phyloP scores from a whole-genome alignment of 75 land plant species.

The Ceratopteris richardii region DNA sequence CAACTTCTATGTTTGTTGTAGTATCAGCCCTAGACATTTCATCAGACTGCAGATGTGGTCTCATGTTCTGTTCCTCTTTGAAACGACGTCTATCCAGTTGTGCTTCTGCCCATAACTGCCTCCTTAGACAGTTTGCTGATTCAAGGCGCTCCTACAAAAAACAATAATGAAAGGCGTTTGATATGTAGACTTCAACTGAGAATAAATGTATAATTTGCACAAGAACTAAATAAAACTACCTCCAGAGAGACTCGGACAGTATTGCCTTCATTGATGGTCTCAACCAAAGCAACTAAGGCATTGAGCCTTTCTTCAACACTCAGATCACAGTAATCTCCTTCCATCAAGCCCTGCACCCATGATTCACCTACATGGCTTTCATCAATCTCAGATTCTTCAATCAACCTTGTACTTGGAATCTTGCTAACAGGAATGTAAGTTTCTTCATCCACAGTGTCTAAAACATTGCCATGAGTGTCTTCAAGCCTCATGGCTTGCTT shows the following conservation, averaged over 20 bases:
- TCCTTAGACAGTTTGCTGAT: constrained; percentile 31
- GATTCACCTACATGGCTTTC: constrained; percentile 82
- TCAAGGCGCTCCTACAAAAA: constrained; percentile 25
- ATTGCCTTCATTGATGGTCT: constrained; percentile 54
- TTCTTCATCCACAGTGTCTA: neutral
- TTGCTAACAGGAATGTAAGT: neutral
- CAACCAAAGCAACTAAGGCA: constrained; percentile 60
- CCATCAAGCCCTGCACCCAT: constrained; percentile 84
- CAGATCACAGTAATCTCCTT: constrained; percentile 84
- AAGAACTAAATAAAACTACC: constrained; percentile 12
- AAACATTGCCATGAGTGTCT: neutral
- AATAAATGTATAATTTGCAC: neutral
- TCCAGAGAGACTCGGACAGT: constrained; percentile 51
- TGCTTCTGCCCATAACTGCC: constrained; percentile 38
- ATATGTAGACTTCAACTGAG: neutral
- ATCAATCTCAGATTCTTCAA: constrained; percentile 61
- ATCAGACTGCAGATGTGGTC: neutral
- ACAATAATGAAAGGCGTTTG: neutral
- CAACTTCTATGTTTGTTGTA: neutral
- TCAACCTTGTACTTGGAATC: constrained; percentile 2
- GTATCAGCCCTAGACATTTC: neutral
- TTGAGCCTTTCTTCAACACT: constrained; percentile 82
- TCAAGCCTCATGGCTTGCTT: neutral
- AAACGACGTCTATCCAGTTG: constrained; percentile 28
- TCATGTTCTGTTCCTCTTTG: constrained; percentile 27